These are phyloP conservation scores for Arbutus unedo DNA, from an alignment of 148 eudicot genomes.

Conservation along the genomic window DNA sequence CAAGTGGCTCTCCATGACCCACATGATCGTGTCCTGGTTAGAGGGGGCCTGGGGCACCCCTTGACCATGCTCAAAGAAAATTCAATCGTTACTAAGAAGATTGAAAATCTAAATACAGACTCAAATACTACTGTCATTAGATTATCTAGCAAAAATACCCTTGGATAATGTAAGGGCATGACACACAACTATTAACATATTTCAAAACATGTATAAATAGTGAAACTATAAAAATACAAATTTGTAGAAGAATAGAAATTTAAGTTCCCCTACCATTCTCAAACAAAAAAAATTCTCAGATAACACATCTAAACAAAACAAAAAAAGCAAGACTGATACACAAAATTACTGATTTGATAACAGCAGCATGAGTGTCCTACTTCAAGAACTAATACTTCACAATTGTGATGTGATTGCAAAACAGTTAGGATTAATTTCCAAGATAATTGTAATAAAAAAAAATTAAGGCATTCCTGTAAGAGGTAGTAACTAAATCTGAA, in stretches of 20 bases:
- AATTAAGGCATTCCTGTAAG: neutral
- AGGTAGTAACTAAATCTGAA: neutral
- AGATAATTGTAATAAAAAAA: neutral
- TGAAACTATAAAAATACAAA: neutral
- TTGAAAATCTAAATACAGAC: too few relatives aligned
- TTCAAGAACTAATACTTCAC: neutral
- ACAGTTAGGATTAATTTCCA: neutral
- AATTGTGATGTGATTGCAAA: neutral
- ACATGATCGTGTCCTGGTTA: too few relatives aligned
- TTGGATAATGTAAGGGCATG: neutral
- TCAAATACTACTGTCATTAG: too few relatives aligned
- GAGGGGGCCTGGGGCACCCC: too few relatives aligned
- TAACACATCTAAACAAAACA: neutral
- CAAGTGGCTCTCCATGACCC: too few relatives aligned
- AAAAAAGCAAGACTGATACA: neutral
- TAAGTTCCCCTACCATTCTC: neutral
- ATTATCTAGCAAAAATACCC: too few relatives aligned
- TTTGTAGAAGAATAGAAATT: neutral
- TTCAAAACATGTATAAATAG: neutral
- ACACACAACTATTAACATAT: neutral
- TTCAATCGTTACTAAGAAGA: too few relatives aligned
- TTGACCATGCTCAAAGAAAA: too few relatives aligned
- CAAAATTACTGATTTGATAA: neutral
- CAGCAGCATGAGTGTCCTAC: neutral
- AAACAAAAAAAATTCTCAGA: neutral